Base-by-base conservation (phyloP, 441 rosid genomes). In the Jatropha multifida region DNA sequence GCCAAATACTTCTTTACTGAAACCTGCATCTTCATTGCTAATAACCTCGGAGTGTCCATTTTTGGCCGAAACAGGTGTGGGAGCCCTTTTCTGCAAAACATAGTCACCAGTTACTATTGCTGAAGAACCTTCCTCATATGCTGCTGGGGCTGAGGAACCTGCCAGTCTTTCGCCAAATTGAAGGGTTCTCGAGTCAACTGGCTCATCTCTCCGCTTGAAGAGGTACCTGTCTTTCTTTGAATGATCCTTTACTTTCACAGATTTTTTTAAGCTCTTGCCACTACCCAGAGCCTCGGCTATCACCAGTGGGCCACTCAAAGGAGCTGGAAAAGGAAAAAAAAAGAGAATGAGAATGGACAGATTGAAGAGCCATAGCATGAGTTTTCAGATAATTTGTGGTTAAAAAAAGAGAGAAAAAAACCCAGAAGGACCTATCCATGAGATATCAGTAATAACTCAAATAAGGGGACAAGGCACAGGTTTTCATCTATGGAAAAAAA, bases 261-360 rank as follows among this genome's bases (percentile, higher is more conserved):
- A 75, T 41, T 81, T 95, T 55, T 87, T 89, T 52, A 93, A 82
- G 81, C 83, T 78, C 87, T 88, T 93, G 65, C 74, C 81, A 71
- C 86, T 80, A 79, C 95, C 86, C 75, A 92, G 84, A 65, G 95
- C 77, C 82, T 95, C 99, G 2, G 99, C 98, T 73, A 89, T 86
- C 74, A 92, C 97, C 79, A 95, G 74, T 46, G 99, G 99, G 69
- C 99, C 99, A 79, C 95, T 93, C 85, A 93, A 86, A 75, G 95
- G 96, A 85, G 98, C 98, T 95, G 89, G 61, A 83, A 77, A 82
- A 76, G 56, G 26, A 58, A 23, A 38, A 10, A 26, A 0, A 27
- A 48, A 2, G 52, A 27, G 6, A 8, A 78, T 58, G 14, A 72
- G 69, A 64, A 44, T 65, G 79, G 64, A 74, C 67, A 71, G 62